Percentiles rank a stretch among this genome's conserved stretches.
phyloP scores from a whole-genome alignment of 129 eudicot genomes.

The Erigeron canadensis region DNA sequence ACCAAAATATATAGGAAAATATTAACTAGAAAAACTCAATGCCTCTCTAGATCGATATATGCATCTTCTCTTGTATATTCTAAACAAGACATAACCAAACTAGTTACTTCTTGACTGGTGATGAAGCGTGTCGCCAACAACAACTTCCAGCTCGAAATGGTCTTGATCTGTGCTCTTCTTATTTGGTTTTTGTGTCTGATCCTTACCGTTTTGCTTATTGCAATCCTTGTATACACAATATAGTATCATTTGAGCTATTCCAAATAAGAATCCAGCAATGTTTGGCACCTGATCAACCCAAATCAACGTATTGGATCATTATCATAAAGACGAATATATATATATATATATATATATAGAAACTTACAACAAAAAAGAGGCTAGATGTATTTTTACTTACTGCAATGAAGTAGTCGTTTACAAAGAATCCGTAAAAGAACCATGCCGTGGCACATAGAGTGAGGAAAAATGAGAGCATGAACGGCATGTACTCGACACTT shows the following conservation, averaged over 20 bases:
- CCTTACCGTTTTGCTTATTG: slow-evolving; percentile 15
- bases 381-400: slow-evolving; percentile 34
- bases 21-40: slow-evolving; percentile 3
- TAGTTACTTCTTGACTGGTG: slow-evolving; percentile 6
- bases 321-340: neutral
- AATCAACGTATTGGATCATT: neutral
- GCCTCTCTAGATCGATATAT: neutral
- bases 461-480: slow-evolving; percentile 56
- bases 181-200: slow-evolving; percentile 10
- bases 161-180: neutral
- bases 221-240: slow-evolving; percentile 57
- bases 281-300: slow-evolving; percentile 56
- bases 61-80: slow-evolving; percentile 14
- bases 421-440: slow-evolving; percentile 78
- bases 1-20: neutral
- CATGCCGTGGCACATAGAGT: slow-evolving; percentile 62
- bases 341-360: neutral
- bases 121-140: slow-evolving; percentile 5
- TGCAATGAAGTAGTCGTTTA: slow-evolving; percentile 53
- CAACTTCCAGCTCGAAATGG: slow-evolving; percentile 26
- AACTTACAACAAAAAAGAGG: neutral
- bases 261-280: slow-evolving; percentile 56
- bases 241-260: slow-evolving; percentile 56
- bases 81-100: slow-evolving; percentile 5
- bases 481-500: slow-evolving; percentile 78